phyloP scores from a whole-genome alignment of 2,329 filamentous ascomycete species.

The Trichoderma semiorbis region DNA sequence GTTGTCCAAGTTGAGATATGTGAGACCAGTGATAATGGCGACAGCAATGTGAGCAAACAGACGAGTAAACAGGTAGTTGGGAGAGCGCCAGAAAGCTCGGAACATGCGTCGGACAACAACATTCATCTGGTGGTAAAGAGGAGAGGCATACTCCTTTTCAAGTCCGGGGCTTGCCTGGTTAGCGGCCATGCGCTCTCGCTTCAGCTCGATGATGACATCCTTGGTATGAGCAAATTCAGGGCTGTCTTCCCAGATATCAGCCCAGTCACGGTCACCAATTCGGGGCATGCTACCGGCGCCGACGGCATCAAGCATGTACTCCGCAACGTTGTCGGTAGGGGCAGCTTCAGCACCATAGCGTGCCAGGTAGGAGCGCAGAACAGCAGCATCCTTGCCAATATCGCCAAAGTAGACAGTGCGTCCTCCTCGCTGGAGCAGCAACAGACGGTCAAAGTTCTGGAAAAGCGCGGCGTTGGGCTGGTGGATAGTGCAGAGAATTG shows the following conservation, averaged over 20 bases:
- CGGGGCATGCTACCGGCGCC: slow-evolving; percentile 71
- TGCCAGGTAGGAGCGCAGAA: slow-evolving; percentile 63
- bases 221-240: slow-evolving; percentile 66
- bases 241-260: slow-evolving; percentile 72
- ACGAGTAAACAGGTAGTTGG: slow-evolving; percentile 85
- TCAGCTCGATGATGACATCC: slow-evolving; percentile 63
- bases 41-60: slow-evolving; percentile 82
- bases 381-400: slow-evolving; percentile 69
- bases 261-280: slow-evolving; percentile 74
- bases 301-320: slow-evolving; percentile 85
- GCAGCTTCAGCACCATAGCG: slow-evolving; percentile 58
- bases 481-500: slow-evolving; percentile 87
- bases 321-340: slow-evolving; percentile 57
- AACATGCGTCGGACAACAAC: slow-evolving; percentile 71
- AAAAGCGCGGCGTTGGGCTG: slow-evolving; percentile 85
- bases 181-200: slow-evolving; percentile 50
- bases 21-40: slow-evolving; percentile 72
- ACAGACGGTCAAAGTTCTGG: slow-evolving; percentile 79
- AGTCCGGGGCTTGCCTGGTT: slow-evolving; percentile 47
- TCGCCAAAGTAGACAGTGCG: slow-evolving; percentile 83
- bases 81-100: slow-evolving; percentile 77
- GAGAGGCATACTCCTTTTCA: slow-evolving; percentile 79
- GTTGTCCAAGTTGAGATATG: slow-evolving; percentile 73
- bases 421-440: slow-evolving; percentile 75
- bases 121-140: slow-evolving; percentile 73